Evolutionary conservation across 1,284 basidiomycete genomes (phyloP).

Genomic region (Ustilago lituana): DNA sequence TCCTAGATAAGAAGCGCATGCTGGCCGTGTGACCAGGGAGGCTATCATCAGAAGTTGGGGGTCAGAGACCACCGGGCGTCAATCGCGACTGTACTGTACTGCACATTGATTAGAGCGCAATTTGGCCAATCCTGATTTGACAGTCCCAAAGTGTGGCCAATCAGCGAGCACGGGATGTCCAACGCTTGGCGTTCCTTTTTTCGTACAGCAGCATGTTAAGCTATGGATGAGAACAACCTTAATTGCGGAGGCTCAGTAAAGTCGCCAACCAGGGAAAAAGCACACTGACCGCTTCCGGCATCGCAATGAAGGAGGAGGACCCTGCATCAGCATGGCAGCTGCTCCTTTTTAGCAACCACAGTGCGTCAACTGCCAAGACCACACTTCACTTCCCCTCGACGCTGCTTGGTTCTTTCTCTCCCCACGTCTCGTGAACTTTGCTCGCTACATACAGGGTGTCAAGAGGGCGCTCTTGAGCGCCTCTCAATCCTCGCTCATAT

Average conservation of each 20-base stretch:
- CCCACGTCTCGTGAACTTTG: no score
- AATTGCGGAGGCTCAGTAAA: neutral
- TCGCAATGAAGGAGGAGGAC: constrained; percentile 1
- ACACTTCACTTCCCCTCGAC: no score
- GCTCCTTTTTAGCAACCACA: no score
- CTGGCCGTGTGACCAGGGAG: no score
- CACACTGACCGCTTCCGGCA: constrained; percentile 5
- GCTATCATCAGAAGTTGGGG: no score
- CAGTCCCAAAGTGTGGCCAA: neutral
- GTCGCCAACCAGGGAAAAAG: neutral
- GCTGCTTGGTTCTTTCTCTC: no score
- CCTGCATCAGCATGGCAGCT: constrained; percentile 4
- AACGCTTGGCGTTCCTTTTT: neutral
- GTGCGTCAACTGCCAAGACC: no score
- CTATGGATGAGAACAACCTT: neutral
- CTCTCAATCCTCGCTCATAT: neutral
- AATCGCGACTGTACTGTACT: no score
- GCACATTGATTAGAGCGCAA: no score
- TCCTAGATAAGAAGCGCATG: neutral
- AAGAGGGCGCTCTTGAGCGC: neutral
- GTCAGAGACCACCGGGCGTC: no score
- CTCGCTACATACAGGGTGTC: no score
- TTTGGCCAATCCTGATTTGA: no score
- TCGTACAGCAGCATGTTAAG: neutral
- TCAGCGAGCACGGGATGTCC: neutral